A percentile compares a stretch with the other conserved stretches of the same genome.
phyloP scores from a whole-genome alignment of 495 filamentous ascomycete species.

The Hyaloscypha bicolor region DNA sequence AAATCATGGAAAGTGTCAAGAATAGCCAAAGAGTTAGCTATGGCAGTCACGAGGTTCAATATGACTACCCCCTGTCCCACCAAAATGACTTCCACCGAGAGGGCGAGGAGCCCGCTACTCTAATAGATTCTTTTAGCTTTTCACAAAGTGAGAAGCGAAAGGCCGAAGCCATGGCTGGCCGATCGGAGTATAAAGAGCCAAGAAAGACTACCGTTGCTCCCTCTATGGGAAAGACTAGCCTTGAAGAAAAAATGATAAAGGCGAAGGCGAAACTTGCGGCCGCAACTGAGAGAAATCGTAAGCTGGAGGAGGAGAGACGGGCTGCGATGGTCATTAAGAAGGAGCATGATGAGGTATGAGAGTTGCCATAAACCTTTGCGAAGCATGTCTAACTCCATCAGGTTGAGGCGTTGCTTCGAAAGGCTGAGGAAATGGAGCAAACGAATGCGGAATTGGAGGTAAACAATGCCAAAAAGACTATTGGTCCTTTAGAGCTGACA shows the following conservation, averaged over 20 bases:
- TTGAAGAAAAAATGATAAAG: background rate
- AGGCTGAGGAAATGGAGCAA: constrained; percentile 7
- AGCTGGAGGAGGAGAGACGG: background rate
- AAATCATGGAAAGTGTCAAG: constrained; percentile 2
- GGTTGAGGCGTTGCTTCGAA: constrained; percentile 2
- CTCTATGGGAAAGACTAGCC: no score
- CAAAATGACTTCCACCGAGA: background rate
- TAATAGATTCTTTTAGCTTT: background rate
- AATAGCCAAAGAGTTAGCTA: background rate
- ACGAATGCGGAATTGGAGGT: constrained; percentile 11
- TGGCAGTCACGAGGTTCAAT: background rate
- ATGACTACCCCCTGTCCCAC: background rate
- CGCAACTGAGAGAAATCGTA: background rate
- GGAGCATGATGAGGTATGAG: background rate
- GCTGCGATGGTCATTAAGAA: background rate
- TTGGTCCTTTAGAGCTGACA: no score
- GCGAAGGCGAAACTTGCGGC: background rate
- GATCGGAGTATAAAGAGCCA: background rate
- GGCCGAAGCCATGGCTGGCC: constrained; percentile 4
- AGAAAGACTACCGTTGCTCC: no score
- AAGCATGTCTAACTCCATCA: background rate
- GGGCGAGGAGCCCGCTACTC: background rate
- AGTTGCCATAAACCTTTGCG: background rate
- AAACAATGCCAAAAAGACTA: background rate
- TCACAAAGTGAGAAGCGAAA: constrained; percentile 8